Evolutionary conservation across 2,329 filamentous ascomycete genomes (phyloP).

Genomic region (Geosmithia putterillii): DNA sequence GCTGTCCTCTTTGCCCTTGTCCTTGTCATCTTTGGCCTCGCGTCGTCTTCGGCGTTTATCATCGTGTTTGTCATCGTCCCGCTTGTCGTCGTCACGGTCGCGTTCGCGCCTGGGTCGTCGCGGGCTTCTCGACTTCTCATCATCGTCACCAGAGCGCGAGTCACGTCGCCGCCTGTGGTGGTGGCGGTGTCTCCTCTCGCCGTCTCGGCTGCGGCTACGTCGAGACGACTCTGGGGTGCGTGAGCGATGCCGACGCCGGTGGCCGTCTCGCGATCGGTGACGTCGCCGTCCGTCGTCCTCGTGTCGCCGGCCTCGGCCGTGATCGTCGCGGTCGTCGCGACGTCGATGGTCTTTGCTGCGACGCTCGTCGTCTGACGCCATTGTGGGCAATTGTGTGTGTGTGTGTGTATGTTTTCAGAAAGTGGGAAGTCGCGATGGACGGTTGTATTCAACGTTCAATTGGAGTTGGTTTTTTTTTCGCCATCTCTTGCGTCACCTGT

Average conservation of each 20-base stretch:
- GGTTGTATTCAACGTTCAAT: too few species aligned
- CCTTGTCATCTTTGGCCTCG: conserved; percentile 10
- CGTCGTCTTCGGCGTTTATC: conserved; percentile 15
- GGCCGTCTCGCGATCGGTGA: conserved; percentile 8
- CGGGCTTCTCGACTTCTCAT: too few species aligned
- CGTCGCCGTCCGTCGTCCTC: conserved; percentile 8
- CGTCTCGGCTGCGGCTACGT: conserved; percentile 12
- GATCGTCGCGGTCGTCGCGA: background rate
- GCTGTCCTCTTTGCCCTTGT: conserved; percentile 8
- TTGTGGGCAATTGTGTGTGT: background rate
- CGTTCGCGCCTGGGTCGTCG: too few species aligned
- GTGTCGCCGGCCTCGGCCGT: background rate
- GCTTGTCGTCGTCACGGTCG: conserved; percentile 8
- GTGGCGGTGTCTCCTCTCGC: conserved; percentile 5
- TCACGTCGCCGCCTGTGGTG: conserved; percentile 8
- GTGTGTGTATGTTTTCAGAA: too few species aligned
- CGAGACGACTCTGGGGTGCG: conserved; percentile 15
- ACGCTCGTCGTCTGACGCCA: conserved; percentile 1
- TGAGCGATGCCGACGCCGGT: conserved; percentile 16
- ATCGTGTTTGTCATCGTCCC: conserved; percentile 12
- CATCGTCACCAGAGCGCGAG: conserved; percentile 9
- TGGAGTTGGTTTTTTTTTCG: too few species aligned
- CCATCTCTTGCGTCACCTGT: too few species aligned
- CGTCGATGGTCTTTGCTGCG: background rate
- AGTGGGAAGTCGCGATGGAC: too few species aligned